Evolutionary conservation across 768 basidiomycete genomes (phyloP), one percentile per base, ranked within the genome.

Genomic region (Lyophyllum shimeji): DNA sequence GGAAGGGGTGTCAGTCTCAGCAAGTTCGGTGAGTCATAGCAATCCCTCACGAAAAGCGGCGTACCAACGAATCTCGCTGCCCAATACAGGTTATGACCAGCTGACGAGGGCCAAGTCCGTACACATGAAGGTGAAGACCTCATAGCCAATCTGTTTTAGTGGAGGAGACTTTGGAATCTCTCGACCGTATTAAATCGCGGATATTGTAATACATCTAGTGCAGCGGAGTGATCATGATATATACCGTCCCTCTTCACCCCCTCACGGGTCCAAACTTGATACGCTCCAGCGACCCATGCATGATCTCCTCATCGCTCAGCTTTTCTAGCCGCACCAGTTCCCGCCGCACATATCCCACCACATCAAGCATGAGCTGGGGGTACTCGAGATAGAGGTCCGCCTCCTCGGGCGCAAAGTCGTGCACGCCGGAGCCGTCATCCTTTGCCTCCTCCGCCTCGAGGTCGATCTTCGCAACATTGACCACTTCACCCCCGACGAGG

Each of bases 1-100:
- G 97, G 97, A 23, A 77, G 95, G 25, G 97, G 96, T 1, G 76
- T 98, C 57, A 95, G 92, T 64, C 73, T 98, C 62, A 93, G 91
- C 68, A 87, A 88, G 66, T 94, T 91, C 60, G 95, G 95, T 93
- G 54, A 53, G 83, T 74, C 6, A 33, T 34, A 6, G 13, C 15
- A 15, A 2, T 29, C 0, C 21, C 17, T 29, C 5, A 5, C 24
- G 25, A 33, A 8, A 17, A 52, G 33, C 23, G 6, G 3, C 40
- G 34, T 34, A 18, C 25, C 31, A 2, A 47, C 56, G 8, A n/a
- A 7, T 47, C 46, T 34, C 15, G 8, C n/a, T 37, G 7, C 15
- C 15, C 17, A n/a, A 40, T 56, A 11, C 43, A 92, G 92, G 92
- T 0, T 94, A 89, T 65, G 90, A 93, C 66, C 92, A 93, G 62